These are phyloP conservation scores for Pleurotus salmoneostramineus DNA, from an alignment of 768 basidiomycete genomes.

Conservation along the genomic window DNA sequence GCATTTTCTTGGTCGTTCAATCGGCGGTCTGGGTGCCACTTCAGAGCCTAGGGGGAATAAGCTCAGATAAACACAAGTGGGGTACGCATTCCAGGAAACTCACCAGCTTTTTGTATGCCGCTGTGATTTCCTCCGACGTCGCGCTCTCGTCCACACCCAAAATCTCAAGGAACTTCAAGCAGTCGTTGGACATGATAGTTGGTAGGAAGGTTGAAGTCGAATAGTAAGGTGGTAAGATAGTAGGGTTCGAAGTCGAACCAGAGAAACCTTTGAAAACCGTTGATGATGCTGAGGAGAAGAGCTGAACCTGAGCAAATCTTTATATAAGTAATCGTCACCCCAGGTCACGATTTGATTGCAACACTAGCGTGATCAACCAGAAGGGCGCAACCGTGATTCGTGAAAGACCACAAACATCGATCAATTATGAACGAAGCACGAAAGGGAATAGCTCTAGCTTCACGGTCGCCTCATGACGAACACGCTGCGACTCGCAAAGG, in stretches of 20 bases:
- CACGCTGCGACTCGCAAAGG: conserved; percentile 4
- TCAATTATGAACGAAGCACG: conserved; percentile 6
- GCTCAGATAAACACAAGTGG: background rate
- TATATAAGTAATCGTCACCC: conserved; percentile 1
- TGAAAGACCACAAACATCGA: conserved; percentile 5
- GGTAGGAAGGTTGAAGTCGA: background rate
- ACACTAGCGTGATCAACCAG: conserved; percentile 3
- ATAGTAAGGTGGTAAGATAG: background rate
- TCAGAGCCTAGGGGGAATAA: conserved; percentile 36
- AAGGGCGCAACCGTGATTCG: conserved; percentile 6
- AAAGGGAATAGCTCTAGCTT: conserved; percentile 5
- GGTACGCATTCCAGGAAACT: conserved; percentile 12
- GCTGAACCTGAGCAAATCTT: conserved; percentile 6
- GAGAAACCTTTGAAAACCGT: conserved; percentile 1
- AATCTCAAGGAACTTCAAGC: conserved; percentile 26
- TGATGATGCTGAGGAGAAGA: conserved; percentile 3
- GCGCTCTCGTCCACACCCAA: conserved; percentile 43
- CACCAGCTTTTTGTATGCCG: conserved; percentile 54
- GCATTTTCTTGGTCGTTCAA: conserved; percentile 39
- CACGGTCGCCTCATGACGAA: conserved; percentile 6
- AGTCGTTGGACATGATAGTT: conserved; percentile 3
- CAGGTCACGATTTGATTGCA: conserved; percentile 3
- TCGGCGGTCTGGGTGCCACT: conserved; percentile 59
- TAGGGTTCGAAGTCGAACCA: background rate
- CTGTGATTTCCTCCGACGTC: conserved; percentile 43